Conservation (phyloP, 345 rosid genomes). For the Melastoma malabathricum region DNA sequence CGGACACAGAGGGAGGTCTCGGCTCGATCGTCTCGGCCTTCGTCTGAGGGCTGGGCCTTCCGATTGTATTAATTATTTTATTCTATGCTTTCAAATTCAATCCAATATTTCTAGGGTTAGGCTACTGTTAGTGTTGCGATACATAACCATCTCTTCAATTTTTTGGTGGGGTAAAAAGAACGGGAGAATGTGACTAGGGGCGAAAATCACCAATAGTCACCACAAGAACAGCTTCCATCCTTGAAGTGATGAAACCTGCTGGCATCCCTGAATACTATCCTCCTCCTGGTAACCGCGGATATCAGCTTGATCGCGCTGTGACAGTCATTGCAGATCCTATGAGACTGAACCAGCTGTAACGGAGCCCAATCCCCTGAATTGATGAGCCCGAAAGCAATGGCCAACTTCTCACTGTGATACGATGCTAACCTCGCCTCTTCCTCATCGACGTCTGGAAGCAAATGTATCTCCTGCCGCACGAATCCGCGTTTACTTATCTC, state of each 20-base stretch:
- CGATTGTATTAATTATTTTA: too few species aligned
- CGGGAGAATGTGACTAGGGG: not conserved
- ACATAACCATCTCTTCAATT: too few species aligned
- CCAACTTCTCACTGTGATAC: conserved; percentile 77
- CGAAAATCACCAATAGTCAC: conserved; percentile 68
- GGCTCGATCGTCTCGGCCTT: too few species aligned
- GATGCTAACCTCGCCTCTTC: conserved; percentile 21
- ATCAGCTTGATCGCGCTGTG: conserved; percentile 62
- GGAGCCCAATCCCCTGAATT: conserved; percentile 37
- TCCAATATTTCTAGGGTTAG: too few species aligned
- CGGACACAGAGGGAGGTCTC: too few species aligned
- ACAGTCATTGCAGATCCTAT: conserved; percentile 66
- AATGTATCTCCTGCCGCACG: conserved; percentile 21
- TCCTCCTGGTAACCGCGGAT: conserved; percentile 35
- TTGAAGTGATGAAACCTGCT: conserved; percentile 74
- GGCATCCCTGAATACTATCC: conserved; percentile 64
- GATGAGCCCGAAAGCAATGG: conserved; percentile 66
- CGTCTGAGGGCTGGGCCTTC: too few species aligned
- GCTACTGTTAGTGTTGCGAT: too few species aligned
- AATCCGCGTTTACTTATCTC: conserved; percentile 51
- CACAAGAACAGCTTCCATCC: conserved; percentile 72
- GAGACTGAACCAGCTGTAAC: conserved; percentile 71
- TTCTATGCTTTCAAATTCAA: too few species aligned
- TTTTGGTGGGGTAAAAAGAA: not conserved
- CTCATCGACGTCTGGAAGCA: conserved; percentile 75